Evolutionary conservation across 2,329 filamentous ascomycete species (phyloP), one percentile per base, ranked within the genome.

Genomic region (Talaromyces islandicus): DNA sequence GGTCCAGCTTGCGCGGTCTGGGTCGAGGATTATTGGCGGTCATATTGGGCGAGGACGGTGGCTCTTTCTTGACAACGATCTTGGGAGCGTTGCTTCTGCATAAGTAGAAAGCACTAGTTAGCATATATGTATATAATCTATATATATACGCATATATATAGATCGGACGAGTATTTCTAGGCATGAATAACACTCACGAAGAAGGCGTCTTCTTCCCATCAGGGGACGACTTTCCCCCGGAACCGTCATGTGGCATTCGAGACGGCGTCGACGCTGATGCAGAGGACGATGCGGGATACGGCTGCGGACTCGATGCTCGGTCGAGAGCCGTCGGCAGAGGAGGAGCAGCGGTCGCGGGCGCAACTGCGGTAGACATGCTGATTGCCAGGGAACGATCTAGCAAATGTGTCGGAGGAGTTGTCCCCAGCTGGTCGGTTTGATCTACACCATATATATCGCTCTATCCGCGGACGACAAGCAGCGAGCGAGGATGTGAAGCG

Each of bases 1-100:
- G 71, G 60, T 80, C 78, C 29, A 80, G 65, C 66, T 77, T 78
- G 29, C 76, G 75, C 17, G 78, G 78, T 52, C 78, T 74, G 54
- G 77, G 77, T 38, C 77, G 85, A 58, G 88, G 84, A 12, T 46
- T 46, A 62, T 86, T 84, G 57, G 86, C 82, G 69, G 77, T 75
- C 60, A 94, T 85, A 64, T 89, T 89, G 58, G 93, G 93, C 53
- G 93, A 97, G 48, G 89, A 79, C 12, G 77, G 85, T 35, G 92
- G 92, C 75, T 99, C 94, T 77, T 97, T 97, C 82, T 97, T 97
- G 62, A 99, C 92, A 65, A 96, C 84, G 64, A 97, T 95, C 78
- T 91, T 92, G 46, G 90, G 59, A 19, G 59, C 52, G 25, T 90
- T 61, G 81, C 77, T 56, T 78, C 76, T 73, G 83, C 80, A 76